phyloP scores from a whole-genome alignment of 768 basidiomycete genomes.

The Kwoniella sp. region DNA sequence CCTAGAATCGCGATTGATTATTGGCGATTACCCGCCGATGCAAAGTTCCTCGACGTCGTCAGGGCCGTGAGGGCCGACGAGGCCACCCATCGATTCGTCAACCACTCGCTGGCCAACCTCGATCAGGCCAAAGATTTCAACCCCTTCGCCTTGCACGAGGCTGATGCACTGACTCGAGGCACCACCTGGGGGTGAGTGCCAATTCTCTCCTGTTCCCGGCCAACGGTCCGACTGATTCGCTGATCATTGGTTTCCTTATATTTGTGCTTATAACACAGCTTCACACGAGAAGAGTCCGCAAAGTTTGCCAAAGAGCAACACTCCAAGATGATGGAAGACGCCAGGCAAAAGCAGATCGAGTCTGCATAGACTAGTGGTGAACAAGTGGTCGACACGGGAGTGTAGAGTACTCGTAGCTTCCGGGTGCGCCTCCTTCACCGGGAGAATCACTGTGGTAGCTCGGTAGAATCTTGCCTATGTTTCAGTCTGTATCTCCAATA shows the following conservation, averaged over 20 bases:
- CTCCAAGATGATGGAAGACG: constrained; percentile 26
- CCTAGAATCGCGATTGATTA: constrained; percentile 93
- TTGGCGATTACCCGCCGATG: constrained; percentile 60
- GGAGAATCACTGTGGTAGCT: too few relatives aligned
- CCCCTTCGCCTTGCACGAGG: constrained; percentile 71
- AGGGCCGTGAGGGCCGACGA: constrained; percentile 93
- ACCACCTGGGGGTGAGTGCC: constrained; percentile 67
- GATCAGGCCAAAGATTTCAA: constrained; percentile 76
- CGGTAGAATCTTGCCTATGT: too few relatives aligned
- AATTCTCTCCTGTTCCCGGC: not conserved
- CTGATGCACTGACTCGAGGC: constrained; percentile 82
- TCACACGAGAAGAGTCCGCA: constrained; percentile 56
- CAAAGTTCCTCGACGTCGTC: constrained; percentile 73
- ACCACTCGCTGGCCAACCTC: constrained; percentile 91
- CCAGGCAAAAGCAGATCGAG: constrained; percentile 3
- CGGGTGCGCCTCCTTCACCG: too few relatives aligned
- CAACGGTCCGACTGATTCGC: not conserved
- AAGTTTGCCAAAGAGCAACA: constrained; percentile 53
- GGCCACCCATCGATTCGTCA: constrained; percentile 87
- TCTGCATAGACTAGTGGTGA: not conserved
- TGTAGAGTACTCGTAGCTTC: too few relatives aligned
- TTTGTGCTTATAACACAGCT: constrained; percentile 33
- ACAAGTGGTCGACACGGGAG: too few relatives aligned
- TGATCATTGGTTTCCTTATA: not conserved
- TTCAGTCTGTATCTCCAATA: too few relatives aligned